Base-by-base conservation (phyloP, 331 rosid species). In the Malus hybrid region DNA sequence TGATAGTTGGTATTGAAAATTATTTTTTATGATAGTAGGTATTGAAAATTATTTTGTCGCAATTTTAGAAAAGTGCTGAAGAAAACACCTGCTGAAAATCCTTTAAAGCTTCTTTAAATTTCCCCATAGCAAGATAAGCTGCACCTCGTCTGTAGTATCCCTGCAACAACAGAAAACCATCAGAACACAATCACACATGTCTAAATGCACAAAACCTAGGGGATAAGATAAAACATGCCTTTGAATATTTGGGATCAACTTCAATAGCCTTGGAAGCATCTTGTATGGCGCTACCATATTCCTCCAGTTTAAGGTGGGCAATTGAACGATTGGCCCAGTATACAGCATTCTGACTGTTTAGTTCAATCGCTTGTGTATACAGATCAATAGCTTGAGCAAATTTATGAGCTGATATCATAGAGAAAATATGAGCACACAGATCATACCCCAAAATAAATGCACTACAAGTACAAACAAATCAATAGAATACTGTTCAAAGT, bases 91-190 rank as follows among this genome's bases (percentile, higher is more conserved):
- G 97, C 84, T 95, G 99, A 85, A 95, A 95, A 90, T 95, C 99
- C 76, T 92, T 95, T 75, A 95, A 86, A 22, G 99, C 99, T 20
- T 95, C 99, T 91, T 90, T 95, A 82, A 95, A 89, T 76, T 95
- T 95, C 18, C 98, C 99, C 89, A 95, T 83, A 54, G 93, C 96
- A 78, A 95, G 97, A 82, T 86, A 87, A 76, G 99, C 98, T 46
- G 99, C 93, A 44, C 99, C 99, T 76, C 98, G 87, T 84, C 99
- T 83, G 80, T 95, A 95, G 84, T 92, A 95, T 76, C 99, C 99
- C 99, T 95, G 81, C 70, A 77, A 56, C 55, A 79, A 63, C 18
- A 77, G 72, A 82, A 77, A 83, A 78, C 12, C 60, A 75, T 76
- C 72, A 84, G 76, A 44, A 80, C 27, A 71, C 13, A 66, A 76